These are phyloP conservation scores for Paramecium sexaurelia DNA, from an alignment of 73 alveolate genomes.

Conservation along the genomic window DNA sequence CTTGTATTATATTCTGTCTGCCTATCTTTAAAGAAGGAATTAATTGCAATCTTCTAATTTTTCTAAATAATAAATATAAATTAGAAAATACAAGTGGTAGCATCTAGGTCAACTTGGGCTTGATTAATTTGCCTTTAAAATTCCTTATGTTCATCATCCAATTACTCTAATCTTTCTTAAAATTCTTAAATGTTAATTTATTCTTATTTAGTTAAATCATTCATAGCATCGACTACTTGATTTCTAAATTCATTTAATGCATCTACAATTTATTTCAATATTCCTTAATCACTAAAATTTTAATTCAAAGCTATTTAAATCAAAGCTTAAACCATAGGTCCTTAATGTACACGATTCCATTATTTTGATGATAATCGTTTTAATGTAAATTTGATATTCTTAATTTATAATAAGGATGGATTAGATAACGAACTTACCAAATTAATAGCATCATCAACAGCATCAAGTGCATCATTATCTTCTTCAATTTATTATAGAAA, in stretches of 20 bases:
- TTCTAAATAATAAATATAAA: not conserved
- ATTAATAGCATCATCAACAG: slow-evolving; percentile 35
- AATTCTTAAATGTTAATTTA: not conserved
- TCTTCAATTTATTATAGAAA: not conserved
- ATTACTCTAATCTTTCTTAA: not conserved
- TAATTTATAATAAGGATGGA: slow-evolving; percentile 8
- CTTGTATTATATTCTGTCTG: not conserved
- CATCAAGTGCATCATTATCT: slow-evolving; percentile 25
- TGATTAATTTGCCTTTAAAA: not conserved
- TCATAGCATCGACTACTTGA: slow-evolving; percentile 40
- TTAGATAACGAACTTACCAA: not conserved
- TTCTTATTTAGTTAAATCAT: slow-evolving; percentile 2
- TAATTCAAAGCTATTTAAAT: not conserved
- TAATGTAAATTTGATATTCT: slow-evolving; percentile 8
- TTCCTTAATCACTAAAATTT: slow-evolving; percentile 10
- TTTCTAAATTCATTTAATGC: slow-evolving; percentile 56
- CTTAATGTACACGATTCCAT: slow-evolving; percentile 53
- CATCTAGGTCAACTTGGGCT: not conserved
- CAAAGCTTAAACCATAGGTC: slow-evolving; percentile 37
- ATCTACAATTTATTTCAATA: slow-evolving; percentile 40
- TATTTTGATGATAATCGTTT: not conserved
- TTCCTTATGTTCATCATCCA: slow-evolving; percentile 20
- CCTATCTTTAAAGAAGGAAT: slow-evolving; percentile 1
- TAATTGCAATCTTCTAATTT: slow-evolving; percentile 25
- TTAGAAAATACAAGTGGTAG: not conserved